These are phyloP conservation scores for Xylaria venustula DNA, from an alignment of 495 filamentous ascomycete genomes.

Conservation along the genomic window DNA sequence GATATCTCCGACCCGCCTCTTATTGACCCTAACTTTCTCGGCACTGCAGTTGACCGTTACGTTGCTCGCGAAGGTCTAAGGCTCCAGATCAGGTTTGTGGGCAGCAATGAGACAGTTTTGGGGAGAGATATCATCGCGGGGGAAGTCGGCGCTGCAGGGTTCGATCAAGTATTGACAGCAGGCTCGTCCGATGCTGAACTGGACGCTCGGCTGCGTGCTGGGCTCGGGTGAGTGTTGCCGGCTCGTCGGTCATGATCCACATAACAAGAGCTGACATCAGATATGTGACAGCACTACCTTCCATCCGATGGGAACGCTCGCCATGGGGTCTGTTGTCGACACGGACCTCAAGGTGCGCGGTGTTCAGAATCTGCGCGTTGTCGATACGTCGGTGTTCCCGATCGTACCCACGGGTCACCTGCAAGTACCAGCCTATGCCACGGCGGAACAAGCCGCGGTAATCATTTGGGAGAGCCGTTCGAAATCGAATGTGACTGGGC, in stretches of 20 bases:
- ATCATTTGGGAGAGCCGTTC: conserved; percentile 15
- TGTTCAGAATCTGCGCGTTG: conserved; percentile 36
- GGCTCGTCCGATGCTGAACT: conserved; percentile 33
- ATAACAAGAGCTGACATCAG: neutral
- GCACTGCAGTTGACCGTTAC: conserved; percentile 16
- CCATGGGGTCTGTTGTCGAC: conserved; percentile 45
- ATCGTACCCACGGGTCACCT: conserved; percentile 31
- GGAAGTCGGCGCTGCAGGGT: conserved; percentile 23
- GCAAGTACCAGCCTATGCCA: conserved; percentile 35
- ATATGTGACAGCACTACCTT: conserved; percentile 5
- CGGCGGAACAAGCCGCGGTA: conserved; percentile 36
- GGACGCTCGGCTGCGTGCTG: conserved; percentile 22
- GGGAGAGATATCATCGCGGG: conserved; percentile 23
- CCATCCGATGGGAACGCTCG: conserved; percentile 34
- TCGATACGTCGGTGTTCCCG: conserved; percentile 42
- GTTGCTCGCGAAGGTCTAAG: conserved; percentile 14
- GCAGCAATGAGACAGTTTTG: conserved; percentile 15
- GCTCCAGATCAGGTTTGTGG: conserved; percentile 7
- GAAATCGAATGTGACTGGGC: no score
- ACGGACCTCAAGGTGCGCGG: conserved; percentile 36
- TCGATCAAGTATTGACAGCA: conserved; percentile 13
- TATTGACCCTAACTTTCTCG: conserved; percentile 24
- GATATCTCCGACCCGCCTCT: conserved; percentile 17
- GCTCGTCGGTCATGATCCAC: neutral
- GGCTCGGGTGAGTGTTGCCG: conserved; percentile 10